Base-by-base conservation (phyloP, 257 asterid species). In the Jacaranda copaia region DNA sequence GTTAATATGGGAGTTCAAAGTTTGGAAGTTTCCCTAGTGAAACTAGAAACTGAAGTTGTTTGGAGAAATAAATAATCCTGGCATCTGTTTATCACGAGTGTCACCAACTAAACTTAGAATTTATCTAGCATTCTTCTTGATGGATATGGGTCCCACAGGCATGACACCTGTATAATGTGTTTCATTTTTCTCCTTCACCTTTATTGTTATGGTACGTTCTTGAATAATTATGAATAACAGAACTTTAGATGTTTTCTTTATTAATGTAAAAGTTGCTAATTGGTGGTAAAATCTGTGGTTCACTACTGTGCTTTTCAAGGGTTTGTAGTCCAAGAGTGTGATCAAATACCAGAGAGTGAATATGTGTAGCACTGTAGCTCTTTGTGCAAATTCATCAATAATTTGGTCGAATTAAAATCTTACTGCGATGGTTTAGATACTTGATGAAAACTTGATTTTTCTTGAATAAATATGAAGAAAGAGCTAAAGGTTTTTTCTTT, bases 51-150 rank as follows among this genome's bases (percentile, higher is more conserved):
- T 53, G 16, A 40, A 40, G 14, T 25, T 60, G 12, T 46, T 9
- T 13, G 63, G 63, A n/a, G 78, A 55, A 75, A 68, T 60, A 61
- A 63, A 61, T 13, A 49, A 61, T 69, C 59, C 32, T 12, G 11
- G 70, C 35, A 35, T 63, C 74, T 62, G 70, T 46, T 42, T 55
- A 19, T 75, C 14, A 40, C 7, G 45, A 60, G 20, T 5, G 45
- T 57, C 25, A 60, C 45, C 4, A 59, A 7, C 15, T 55, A 32
- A 36, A 49, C 13, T 43, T 58, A 48, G 15, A 64, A 40, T 39
- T 1, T 39, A 36, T 78, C 68, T 43, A 49, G 59, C 32, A 19
- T 56, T 76, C 40, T 70, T 8, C 55, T 70, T 45, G 35, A 70
- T 64, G 59, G 20, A 32, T 42, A 15, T 46, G 43, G 66, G 15